Conservation (phyloP, 2,329 filamentous ascomycete genomes). For the Lecanicillium sp. region DNA sequence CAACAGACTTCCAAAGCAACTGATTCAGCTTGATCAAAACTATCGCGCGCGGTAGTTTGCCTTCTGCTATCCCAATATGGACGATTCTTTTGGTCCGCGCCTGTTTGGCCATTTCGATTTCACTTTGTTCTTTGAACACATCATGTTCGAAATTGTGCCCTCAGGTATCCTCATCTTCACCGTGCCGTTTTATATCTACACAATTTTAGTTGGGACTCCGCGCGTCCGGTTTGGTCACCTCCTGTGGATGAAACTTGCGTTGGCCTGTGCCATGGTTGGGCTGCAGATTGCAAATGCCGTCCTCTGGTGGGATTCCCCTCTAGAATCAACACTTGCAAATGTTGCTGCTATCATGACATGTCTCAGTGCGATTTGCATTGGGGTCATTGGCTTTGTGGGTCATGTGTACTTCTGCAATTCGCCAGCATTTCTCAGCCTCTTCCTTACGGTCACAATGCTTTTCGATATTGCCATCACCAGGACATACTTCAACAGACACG, state of each 20-base stretch:
- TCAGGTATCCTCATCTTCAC: neutral
- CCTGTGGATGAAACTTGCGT: neutral
- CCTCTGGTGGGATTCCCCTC: neutral
- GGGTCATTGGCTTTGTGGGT: neutral
- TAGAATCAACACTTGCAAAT: neutral
- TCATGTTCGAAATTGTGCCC: neutral
- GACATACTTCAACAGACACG: slow-evolving; percentile 15
- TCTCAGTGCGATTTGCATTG: neutral
- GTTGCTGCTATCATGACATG: neutral
- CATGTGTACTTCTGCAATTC: neutral
- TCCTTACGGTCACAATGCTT: neutral
- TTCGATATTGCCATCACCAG: neutral
- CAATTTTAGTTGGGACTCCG: no score
- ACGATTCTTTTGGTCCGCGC: neutral
- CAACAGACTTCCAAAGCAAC: no score
- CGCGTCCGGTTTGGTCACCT: neutral
- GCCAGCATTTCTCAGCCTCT: neutral
- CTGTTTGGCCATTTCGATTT: neutral
- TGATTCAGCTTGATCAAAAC: no score
- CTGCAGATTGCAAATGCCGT: neutral
- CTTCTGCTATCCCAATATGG: no score
- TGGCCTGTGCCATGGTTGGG: neutral
- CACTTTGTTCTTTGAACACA: neutral
- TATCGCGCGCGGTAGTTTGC: no score
- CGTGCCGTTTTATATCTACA: neutral